Conservation (phyloP, 2,329 filamentous ascomycete genomes). For the Epichloe festucae region DNA sequence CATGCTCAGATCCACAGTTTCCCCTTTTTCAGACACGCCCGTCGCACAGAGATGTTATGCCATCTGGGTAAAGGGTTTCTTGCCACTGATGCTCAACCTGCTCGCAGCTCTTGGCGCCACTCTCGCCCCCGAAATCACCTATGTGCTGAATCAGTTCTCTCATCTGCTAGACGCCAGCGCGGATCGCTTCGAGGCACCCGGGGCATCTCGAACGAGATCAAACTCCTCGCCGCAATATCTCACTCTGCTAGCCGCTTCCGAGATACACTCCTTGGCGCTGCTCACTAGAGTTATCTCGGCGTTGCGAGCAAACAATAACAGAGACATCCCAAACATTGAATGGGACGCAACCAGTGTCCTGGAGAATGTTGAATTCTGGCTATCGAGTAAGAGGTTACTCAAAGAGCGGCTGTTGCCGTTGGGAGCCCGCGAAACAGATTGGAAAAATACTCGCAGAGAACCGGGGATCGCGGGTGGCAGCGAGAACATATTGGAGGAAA, state of each 20-base stretch:
- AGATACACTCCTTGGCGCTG: slow-evolving; percentile 67
- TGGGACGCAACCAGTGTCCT: slow-evolving; percentile 63
- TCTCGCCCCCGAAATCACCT: slow-evolving; percentile 71
- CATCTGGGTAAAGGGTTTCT: slow-evolving; percentile 79
- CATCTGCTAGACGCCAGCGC: slow-evolving; percentile 61
- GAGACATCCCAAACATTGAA: slow-evolving; percentile 58
- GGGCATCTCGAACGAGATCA: slow-evolving; percentile 38
- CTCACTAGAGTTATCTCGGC: slow-evolving; percentile 59
- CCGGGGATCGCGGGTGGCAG: slow-evolving; percentile 23
- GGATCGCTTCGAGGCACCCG: slow-evolving; percentile 53
- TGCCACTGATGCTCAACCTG: slow-evolving; percentile 82
- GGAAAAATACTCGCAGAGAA: slow-evolving; percentile 31
- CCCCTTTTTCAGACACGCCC: slow-evolving; percentile 58
- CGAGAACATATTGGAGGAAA: slow-evolving; percentile 61
- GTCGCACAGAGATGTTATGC: slow-evolving; percentile 63
- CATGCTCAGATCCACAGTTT: slow-evolving; percentile 58
- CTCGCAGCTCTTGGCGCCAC: slow-evolving; percentile 69
- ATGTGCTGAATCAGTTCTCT: slow-evolving; percentile 82
- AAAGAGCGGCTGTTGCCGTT: slow-evolving; percentile 61
- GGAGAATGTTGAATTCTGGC: slow-evolving; percentile 75
- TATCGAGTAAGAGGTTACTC: slow-evolving; percentile 55
- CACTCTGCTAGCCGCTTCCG: slow-evolving; percentile 59
- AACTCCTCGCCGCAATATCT: slow-evolving; percentile 47
- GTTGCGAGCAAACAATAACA: slow-evolving; percentile 51
- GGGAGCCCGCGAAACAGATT: slow-evolving; percentile 58